Evolutionary conservation across 2,329 filamentous ascomycete species (phyloP), one percentile per base, ranked within the genome.

Genomic region (Aureobasidium mangrovei): DNA sequence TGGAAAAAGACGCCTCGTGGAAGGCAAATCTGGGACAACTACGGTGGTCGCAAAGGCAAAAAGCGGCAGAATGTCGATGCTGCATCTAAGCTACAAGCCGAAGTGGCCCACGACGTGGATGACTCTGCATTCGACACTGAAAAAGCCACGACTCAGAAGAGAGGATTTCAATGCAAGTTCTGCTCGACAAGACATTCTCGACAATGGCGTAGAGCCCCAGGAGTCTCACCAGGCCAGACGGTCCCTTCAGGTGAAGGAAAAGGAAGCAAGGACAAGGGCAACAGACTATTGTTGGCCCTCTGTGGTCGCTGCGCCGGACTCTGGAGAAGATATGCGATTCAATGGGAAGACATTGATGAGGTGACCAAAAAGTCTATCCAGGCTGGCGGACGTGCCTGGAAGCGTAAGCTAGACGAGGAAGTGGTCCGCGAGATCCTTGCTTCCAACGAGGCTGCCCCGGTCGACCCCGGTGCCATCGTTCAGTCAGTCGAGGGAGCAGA

Each of bases 1-100:
- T 98, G 93, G 93, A 98, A 98, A 73, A 97, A 97, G 71, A 89
- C 89, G 0, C 79, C 85, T 2, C 83, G 85, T 56, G 93, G 93
- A 39, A 84, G 81, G 65, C 83, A 93, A 62, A 83, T 98, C 26
- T 96, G 93, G 91, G 89, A 89, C 57, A 88, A 84, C 60, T 95
- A 86, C 63, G 83, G 88, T 48, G 89, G 88, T 8, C 82, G 91
- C 43, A 95, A 94, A 66, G 88, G 88, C 55, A 94, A 91, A 69
- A 85, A 83, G 62, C 69, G 70, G 26, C 67, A 70, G 32, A 72
- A 71, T 54, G 59, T 71, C 43, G 85, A 83, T 44, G 79, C 80
- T 5, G 79, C 80, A 12, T 82, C 82, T 31, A 95, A 93, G 67
- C 74, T 95, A 31, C 82, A 93, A 58, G 91, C 96, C 62, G 91